These are phyloP conservation scores for Hyaloperonospora brassicae DNA, from an alignment of 352 stramenopile genomes.

Conservation along the genomic window DNA sequence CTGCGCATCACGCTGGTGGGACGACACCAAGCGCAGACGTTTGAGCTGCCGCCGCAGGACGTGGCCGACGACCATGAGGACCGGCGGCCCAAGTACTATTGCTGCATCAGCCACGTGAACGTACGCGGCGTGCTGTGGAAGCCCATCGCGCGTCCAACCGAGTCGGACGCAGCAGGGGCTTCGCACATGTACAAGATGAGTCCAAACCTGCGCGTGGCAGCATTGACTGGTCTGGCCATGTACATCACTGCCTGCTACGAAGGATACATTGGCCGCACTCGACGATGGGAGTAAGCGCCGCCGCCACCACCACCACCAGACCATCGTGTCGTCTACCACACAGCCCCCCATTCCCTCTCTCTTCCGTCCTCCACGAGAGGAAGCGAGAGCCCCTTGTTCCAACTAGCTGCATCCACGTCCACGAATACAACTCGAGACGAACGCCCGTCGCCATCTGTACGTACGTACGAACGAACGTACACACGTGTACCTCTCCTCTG, in stretches of 20 bases:
- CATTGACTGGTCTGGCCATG: constrained; percentile 38
- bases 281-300: constrained; percentile 30
- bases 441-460: too few relatives aligned
- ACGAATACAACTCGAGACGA: constrained; percentile 12
- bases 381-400: background rate
- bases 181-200: constrained; percentile 16
- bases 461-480: too few relatives aligned
- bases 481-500: too few relatives aligned
- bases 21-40: constrained; percentile 65
- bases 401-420: constrained; percentile 10
- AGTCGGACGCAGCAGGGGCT: constrained; percentile 5
- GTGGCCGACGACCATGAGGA: constrained; percentile 38
- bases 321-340: background rate
- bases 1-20: constrained; percentile 57
- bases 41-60: constrained; percentile 49
- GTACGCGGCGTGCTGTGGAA: constrained; percentile 41
- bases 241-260: constrained; percentile 61
- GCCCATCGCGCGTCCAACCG: constrained; percentile 4
- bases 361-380: too few relatives aligned
- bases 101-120: constrained; percentile 72
- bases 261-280: constrained; percentile 40
- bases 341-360: too few relatives aligned
- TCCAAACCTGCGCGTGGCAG: constrained; percentile 34
- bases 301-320: background rate
- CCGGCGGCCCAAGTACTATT: constrained; percentile 63